Percentiles rank a stretch among this genome's conserved stretches.
These are phyloP conservation scores for Colletotrichum cordylinicola DNA, from an alignment of 2,329 filamentous ascomycete genomes.

Conservation along the genomic window DNA sequence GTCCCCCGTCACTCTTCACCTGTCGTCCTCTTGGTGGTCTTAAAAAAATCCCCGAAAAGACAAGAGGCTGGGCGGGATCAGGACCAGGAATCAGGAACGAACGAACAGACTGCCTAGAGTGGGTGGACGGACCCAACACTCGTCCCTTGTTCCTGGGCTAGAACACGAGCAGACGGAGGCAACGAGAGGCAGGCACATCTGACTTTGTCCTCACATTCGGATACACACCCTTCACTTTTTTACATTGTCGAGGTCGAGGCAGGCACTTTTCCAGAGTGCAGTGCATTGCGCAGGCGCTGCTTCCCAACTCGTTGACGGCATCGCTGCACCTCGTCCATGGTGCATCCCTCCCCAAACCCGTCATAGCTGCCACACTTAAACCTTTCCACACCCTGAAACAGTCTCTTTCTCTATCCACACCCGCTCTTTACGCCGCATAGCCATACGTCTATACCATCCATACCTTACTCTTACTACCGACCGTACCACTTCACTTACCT, in stretches of 20 bases:
- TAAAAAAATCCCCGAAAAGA: neutral
- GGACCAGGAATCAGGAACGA: neutral
- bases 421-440: neutral
- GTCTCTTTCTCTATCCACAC: neutral
- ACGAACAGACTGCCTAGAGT: neutral
- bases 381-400: constrained; percentile 15
- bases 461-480: neutral
- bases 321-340: constrained; percentile 4
- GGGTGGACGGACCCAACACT: neutral
- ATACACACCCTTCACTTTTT: neutral
- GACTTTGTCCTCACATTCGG: neutral
- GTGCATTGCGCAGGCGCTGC: neutral
- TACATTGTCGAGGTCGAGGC: neutral
- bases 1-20: neutral
- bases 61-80: neutral
- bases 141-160: neutral
- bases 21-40: neutral
- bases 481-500: neutral
- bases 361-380: constrained; percentile 19
- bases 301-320: neutral
- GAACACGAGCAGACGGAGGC: neutral
- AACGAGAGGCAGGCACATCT: neutral
- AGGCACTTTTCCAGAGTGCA: neutral
- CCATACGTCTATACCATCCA: neutral
- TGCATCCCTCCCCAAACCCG: constrained; percentile 5